Percentiles rank a stretch among this genome's conserved stretches.
Conservation (phyloP, 192 early-diverging fungal species). For the Linnemannia elongata region DNA sequence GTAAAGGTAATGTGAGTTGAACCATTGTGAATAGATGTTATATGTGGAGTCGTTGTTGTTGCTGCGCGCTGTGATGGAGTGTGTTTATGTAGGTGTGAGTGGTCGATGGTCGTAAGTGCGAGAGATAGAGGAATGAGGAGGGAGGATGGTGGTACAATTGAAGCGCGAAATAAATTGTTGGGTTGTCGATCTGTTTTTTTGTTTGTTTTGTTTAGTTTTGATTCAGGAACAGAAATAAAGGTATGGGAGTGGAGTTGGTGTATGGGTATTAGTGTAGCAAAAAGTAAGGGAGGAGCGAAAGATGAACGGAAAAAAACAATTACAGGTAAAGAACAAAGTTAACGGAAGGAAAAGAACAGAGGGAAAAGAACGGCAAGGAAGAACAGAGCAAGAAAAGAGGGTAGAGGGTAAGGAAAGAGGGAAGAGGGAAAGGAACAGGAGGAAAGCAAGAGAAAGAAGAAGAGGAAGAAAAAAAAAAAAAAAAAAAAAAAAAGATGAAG, state of each 20-base stretch:
- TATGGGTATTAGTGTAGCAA: background rate
- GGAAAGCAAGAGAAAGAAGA: background rate
- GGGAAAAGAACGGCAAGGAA: background rate
- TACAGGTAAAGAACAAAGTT: background rate
- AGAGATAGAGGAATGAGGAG: background rate
- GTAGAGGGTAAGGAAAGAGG: background rate
- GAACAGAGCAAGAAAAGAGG: background rate
- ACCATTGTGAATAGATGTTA: conserved; percentile 31
- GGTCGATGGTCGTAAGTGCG: background rate
- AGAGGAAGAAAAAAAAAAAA: too few species aligned
- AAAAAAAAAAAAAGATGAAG: background rate
- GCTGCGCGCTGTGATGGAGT: background rate
- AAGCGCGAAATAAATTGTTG: background rate
- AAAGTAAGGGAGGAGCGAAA: background rate
- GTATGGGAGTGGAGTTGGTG: background rate
- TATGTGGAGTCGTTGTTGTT: background rate
- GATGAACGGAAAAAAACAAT: background rate
- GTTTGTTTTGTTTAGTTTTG: background rate
- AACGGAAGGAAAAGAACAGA: conserved; percentile 8
- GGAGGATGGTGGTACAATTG: conserved; percentile 10
- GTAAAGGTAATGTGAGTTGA: conserved; percentile 31
- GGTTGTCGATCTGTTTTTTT: background rate
- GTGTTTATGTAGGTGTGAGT: background rate
- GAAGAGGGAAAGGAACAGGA: background rate
- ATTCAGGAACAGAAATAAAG: conserved; percentile 2